Base-by-base conservation (phyloP, 192 early-diverging fungal species). In the Borealophlyctis nickersoniae region DNA sequence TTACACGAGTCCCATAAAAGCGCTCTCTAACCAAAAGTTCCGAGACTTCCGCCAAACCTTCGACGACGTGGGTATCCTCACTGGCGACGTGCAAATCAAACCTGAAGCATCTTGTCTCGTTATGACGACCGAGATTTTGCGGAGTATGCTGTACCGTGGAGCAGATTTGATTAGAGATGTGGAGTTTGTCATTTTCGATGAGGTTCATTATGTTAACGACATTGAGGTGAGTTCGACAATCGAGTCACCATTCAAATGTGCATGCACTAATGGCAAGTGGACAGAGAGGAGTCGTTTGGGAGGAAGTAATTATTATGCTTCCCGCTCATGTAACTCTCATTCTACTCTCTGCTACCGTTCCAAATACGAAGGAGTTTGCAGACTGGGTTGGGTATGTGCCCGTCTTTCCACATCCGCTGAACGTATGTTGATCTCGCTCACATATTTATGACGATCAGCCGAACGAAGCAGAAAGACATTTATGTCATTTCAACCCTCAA, bases 131-230 rank as follows among this genome's bases (percentile, higher is more conserved):
- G 96, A 99, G 70, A 96, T 99, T 83, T 77, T 99, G 52, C 81
- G 94, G 54, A 91, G 87, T 68, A 99, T 99, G 96, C 81, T 99
- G 7, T 99, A 99, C 72, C 87, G 92, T 49, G 95, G 95, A 16
- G 95, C 96, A 2, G 95, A 98, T 73, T 73, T 98, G 39, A 88
- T 99, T 60, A 86, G 95, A 23, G 96, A 99, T 67, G 93, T 99
- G 13, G 96, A 99, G 75, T 99, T 94, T 88, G 96, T 99, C 1
- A 93, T 99, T 54, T 99, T 99, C 83, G 96, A 99, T 76, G 96
- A 99, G 77, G 91, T 94, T 49, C 96, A 99, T 66, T 99, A 99
- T 73, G 84, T 99, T 29, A 98, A 98, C 67, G 94, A 99, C 71
- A 60, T 87, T 7, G 96, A 93, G 81, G 60, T 78, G 28, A 27